phyloP scores from a whole-genome alignment of 1,284 basidiomycete species.

The Pseudozyma sp. region DNA sequence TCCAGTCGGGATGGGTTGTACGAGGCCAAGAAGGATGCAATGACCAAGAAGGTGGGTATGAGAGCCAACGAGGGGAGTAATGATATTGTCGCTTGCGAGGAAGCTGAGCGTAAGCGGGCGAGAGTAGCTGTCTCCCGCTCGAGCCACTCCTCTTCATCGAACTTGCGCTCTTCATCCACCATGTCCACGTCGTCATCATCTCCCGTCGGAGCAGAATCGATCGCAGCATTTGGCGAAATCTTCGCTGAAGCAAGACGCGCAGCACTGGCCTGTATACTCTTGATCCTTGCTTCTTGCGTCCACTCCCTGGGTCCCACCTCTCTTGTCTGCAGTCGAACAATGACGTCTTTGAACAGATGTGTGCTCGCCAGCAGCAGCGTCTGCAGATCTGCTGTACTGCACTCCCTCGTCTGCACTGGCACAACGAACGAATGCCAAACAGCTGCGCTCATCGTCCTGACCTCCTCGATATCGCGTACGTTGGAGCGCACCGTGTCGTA shows the following conservation, averaged over 20 bases:
- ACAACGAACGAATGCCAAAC: slow-evolving; percentile 60
- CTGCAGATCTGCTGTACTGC: slow-evolving; percentile 28
- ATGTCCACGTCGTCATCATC: slow-evolving; percentile 17
- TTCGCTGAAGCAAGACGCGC: slow-evolving; percentile 29
- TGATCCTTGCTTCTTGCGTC: slow-evolving; percentile 41
- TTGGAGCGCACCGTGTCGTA: slow-evolving; percentile 59
- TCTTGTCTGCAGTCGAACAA: slow-evolving; percentile 52
- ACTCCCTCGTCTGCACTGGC: slow-evolving; percentile 49
- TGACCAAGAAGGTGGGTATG: slow-evolving; percentile 76
- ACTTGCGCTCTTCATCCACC: slow-evolving; percentile 41
- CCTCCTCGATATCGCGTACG: slow-evolving; percentile 56
- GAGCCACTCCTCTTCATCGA: slow-evolving; percentile 49
- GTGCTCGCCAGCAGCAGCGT: slow-evolving; percentile 40
- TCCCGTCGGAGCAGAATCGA: not conserved
- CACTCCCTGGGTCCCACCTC: slow-evolving; percentile 57
- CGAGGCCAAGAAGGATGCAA: slow-evolving; percentile 85
- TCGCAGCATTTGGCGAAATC: not conserved
- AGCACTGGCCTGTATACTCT: slow-evolving; percentile 37
- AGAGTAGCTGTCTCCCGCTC: slow-evolving; percentile 27
- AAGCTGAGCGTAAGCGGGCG: slow-evolving; percentile 16
- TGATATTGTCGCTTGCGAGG: slow-evolving; percentile 33
- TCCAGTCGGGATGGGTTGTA: slow-evolving; percentile 87
- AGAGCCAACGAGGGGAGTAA: slow-evolving; percentile 41
- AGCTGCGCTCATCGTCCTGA: slow-evolving; percentile 49
- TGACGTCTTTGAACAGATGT: slow-evolving; percentile 55